These are phyloP conservation scores for Actinomucor elegans DNA, from an alignment of 371 early-diverging fungal genomes.

Conservation along the genomic window DNA sequence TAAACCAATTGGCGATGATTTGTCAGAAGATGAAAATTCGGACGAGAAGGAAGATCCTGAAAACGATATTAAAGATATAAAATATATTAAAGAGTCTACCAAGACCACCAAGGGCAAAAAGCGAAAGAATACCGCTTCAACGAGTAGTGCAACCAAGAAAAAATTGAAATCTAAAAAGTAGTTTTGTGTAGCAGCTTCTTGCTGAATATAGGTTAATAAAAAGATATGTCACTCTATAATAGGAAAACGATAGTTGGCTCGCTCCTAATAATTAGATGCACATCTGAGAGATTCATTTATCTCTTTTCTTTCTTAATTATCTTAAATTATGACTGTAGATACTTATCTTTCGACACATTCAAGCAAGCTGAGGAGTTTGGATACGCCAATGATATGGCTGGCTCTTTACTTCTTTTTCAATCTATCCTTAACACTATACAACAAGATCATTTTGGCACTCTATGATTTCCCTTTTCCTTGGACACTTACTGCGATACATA, in stretches of 20 bases:
- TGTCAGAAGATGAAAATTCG: constrained; percentile 28
- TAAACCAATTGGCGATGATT: constrained; percentile 51
- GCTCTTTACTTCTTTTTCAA: constrained; percentile 77
- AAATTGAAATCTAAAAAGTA: constrained; percentile 1
- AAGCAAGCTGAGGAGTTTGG: not conserved
- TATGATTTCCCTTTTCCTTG: constrained; percentile 84
- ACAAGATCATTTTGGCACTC: constrained; percentile 78
- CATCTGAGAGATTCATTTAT: not conserved
- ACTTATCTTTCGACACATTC: not conserved
- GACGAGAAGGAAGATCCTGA: not conserved
- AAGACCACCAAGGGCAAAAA: too few species aligned
- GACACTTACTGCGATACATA: constrained; percentile 86
- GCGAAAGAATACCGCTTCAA: constrained; percentile 2
- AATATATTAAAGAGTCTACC: constrained; percentile 8
- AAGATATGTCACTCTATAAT: too few species aligned
- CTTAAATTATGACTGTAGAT: not conserved
- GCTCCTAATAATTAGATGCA: not conserved
- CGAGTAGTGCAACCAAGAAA: not conserved
- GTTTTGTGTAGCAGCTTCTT: not conserved
- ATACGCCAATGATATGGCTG: constrained; percentile 10
- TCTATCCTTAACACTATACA: constrained; percentile 80
- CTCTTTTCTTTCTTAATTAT: not conserved
- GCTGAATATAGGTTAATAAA: too few species aligned
- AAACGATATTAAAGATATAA: constrained; percentile 7
- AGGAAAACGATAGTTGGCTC: not conserved